Evolutionary conservation across 768 basidiomycete species (phyloP).

Genomic region (Chalciporus piperatus): DNA sequence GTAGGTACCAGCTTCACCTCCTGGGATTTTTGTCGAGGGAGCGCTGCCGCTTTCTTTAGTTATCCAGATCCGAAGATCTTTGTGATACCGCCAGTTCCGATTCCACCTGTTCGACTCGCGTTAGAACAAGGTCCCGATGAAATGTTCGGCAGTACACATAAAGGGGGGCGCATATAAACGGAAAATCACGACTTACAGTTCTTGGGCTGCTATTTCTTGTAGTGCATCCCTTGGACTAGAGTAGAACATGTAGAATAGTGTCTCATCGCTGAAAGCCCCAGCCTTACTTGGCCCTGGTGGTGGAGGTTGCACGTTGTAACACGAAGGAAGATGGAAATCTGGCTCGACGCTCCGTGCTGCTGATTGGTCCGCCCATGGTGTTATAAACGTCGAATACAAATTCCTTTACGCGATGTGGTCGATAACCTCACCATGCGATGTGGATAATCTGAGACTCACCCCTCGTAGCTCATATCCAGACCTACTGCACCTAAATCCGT

Average conservation of each 20-base stretch:
- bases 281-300: conserved; percentile 81
- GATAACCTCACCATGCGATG: conserved; percentile 13
- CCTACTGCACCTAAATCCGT: conserved; percentile 92
- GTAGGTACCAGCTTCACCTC: conserved; percentile 85
- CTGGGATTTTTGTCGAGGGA: conserved; percentile 72
- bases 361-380: conserved; percentile 93
- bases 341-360: conserved; percentile 86
- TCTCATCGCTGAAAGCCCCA: conserved; percentile 89
- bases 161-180: conserved; percentile 2
- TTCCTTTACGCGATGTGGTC: conserved; percentile 43
- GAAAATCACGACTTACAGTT: conserved; percentile 64
- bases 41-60: conserved; percentile 84
- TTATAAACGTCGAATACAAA: conserved; percentile 90
- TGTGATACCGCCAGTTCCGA: conserved; percentile 96
- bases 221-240: conserved; percentile 86
- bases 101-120: conserved; percentile 58
- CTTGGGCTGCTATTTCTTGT: conserved; percentile 93
- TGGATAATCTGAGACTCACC: conserved; percentile 52
- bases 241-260: conserved; percentile 98
- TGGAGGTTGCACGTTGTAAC: conserved; percentile 90
- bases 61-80: conserved; percentile 78
- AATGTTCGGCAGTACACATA: background rate
- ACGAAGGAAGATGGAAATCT: conserved; percentile 84
- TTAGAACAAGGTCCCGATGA: conserved; percentile 5
- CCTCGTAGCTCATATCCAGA: conserved; percentile 79